Evolutionary conservation across 2,329 filamentous ascomycete genomes (phyloP).

Genomic region (Monosporascus sp.): DNA sequence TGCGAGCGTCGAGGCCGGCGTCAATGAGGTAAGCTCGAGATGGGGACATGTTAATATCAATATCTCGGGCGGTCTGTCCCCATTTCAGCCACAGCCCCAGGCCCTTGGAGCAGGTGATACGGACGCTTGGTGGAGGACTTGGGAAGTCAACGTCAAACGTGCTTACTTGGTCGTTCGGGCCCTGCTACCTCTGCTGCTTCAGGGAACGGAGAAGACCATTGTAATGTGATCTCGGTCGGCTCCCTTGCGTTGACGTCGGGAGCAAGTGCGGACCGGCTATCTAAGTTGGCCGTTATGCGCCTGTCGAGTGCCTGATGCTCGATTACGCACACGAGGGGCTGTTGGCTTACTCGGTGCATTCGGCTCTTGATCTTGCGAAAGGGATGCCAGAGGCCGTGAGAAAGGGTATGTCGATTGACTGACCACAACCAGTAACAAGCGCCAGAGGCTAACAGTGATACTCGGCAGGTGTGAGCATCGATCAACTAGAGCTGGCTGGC

Average conservation of each 20-base stretch:
- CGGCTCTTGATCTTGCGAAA: too few relatives aligned
- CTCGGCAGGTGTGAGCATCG: too few relatives aligned
- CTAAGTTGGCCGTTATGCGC: conserved; percentile 44
- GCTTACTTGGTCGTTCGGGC: conserved; percentile 37
- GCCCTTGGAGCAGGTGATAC: conserved; percentile 32
- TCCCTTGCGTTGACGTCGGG: conserved; percentile 30
- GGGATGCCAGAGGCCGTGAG: too few relatives aligned
- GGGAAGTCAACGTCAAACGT: conserved; percentile 47
- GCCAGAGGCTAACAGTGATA: too few relatives aligned
- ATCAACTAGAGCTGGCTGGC: conserved; percentile 31
- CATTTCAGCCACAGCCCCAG: conserved; percentile 13
- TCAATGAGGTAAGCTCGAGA: conserved; percentile 14
- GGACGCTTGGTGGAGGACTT: conserved; percentile 40
- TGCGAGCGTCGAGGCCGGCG: conserved; percentile 27
- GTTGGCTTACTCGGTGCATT: conserved; percentile 15
- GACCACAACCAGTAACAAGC: too few relatives aligned
- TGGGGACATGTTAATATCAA: conserved; percentile 36
- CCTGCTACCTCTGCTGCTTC: conserved; percentile 44
- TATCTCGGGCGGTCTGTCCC: conserved; percentile 39
- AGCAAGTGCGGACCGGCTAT: conserved; percentile 38
- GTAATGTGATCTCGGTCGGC: conserved; percentile 43
- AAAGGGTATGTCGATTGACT: too few relatives aligned
- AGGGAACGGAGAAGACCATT: conserved; percentile 33
- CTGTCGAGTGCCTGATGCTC: conserved; percentile 42
- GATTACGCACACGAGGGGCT: conserved; percentile 29